Evolutionary conservation across 1,284 basidiomycete genomes (phyloP), one percentile per base, ranked within the genome.

Genomic region (Stereum hirsutum): DNA sequence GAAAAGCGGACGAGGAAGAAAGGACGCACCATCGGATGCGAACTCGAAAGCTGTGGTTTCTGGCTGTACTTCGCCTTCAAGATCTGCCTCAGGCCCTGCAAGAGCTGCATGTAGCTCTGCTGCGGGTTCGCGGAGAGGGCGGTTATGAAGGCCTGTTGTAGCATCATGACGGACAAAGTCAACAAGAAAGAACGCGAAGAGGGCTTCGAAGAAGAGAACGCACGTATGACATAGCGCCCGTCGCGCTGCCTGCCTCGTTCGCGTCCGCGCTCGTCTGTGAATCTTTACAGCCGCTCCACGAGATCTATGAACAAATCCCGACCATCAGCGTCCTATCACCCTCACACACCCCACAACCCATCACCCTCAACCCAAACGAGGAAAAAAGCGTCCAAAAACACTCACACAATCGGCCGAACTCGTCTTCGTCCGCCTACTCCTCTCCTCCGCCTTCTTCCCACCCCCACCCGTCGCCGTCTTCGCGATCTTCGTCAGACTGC

Each of bases 251-350:
- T n/a, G 78, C 81, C 61, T 92, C 89, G 43, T 75, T 67, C 0
- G 92, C 84, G 60, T 96, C 92, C 20, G 92, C 93, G 54, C 85
- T 89, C 11, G 92, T 96, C 62, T 96, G 92, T 7, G 79, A 78
- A 57, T 96, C 93, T 58, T 93, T 94, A 64, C 93, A 96, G 2
- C 92, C 93, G 54, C 83, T 83, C 79, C 81, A 93, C 5, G 79
- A 81, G 27, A 88, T 86, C 70, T 74, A 33, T n/a, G n/a, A n/a
- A n/a, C n/a, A n/a, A n/a, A n/a, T n/a, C n/a, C n/a, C n/a, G n/a
- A n/a, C n/a, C n/a, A n/a, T n/a, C n/a, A n/a, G n/a, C n/a, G n/a
- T n/a, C n/a, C n/a, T n/a, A n/a, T n/a, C n/a, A n/a, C n/a, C n/a
- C n/a, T n/a, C n/a, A n/a, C n/a, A n/a, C n/a, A n/a, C n/a, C n/a